Evolutionary conservation across 805 yeast genomes (phyloP), one percentile per base, ranked within the genome.

Genomic region (Monosporozyma siamensis): DNA sequence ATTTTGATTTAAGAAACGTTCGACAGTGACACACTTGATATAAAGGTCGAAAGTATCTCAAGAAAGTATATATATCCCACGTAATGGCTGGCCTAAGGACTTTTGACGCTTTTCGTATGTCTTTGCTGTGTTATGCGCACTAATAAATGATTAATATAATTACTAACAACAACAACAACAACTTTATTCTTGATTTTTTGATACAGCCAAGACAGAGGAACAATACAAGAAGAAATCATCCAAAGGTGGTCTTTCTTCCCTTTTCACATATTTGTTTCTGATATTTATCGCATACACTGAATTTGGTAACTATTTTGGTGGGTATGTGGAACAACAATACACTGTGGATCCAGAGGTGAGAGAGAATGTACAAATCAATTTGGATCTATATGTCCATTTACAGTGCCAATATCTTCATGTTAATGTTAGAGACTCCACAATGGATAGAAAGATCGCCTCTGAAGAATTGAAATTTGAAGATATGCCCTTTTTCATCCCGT

Each of bases 281-380:
- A 53, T 86, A 12, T 75, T 87, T 54, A 67, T 89, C 29, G 61
- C 85, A 5, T 90, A 94, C 85, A 75, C 85, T 11, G 94, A 89
- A 57, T 64, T 88, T 23, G 95, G 97, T 6, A 81, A 83, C 11
- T 85, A 72, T 58, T 68, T 89, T 44, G 95, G 92, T 42, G 97
- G 97, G 2, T 72, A 72, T 44, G 73, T 82, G 6, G 87, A 80
- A 53, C 83, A 81, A 50, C 84, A 80, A 51, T 92, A 85, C 59
- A 67, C 71, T 3, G 94, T 92, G 4, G 94, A 85, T 54, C 68
- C 71, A 27, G 65, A 67, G 3, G 64, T 86, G 12, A 64, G 62
- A n/a, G 74, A 74, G 44, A 72, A 72, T 26, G 71, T 88, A 43
- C 72, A 72, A 35, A 71, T 92, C 38, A 89, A 92, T 56, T 38